phyloP scores from a whole-genome alignment of 1,284 basidiomycete genomes.

The Paramarasmius palmivorus region DNA sequence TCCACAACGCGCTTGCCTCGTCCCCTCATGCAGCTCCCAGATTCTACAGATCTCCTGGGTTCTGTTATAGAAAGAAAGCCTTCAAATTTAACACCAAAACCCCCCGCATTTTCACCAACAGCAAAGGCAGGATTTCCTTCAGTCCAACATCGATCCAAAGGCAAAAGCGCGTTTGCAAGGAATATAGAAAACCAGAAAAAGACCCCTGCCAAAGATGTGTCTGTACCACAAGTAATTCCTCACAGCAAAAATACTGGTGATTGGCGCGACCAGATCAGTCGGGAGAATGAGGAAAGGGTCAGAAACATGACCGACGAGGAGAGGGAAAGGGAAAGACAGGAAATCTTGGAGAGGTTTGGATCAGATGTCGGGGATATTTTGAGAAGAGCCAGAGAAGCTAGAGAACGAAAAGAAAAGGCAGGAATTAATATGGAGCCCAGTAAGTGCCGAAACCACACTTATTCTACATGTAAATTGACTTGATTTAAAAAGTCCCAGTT shows the following conservation, averaged over 20 bases:
- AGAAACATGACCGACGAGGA: constrained; percentile 60
- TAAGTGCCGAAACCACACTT: neutral
- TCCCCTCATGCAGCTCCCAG: neutral
- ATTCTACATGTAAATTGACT: neutral
- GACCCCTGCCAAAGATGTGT: neutral
- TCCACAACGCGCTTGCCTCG: too few species aligned
- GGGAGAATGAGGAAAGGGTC: constrained; percentile 56
- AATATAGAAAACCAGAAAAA: constrained; percentile 34
- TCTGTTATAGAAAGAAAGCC: constrained; percentile 59
- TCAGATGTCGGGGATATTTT: constrained; percentile 60
- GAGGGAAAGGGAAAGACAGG: constrained; percentile 54
- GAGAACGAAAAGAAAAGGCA: constrained; percentile 31
- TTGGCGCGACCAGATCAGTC: constrained; percentile 48
- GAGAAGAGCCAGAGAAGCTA: constrained; percentile 48
- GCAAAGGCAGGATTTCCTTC: constrained; percentile 54
- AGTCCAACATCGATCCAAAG: constrained; percentile 55
- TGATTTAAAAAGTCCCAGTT: constrained; percentile 3
- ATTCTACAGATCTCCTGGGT: constrained; percentile 40
- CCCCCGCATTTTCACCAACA: constrained; percentile 24
- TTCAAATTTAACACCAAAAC: constrained; percentile 27
- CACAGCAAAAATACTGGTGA: constrained; percentile 18
- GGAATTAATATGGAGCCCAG: constrained; percentile 6
- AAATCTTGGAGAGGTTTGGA: constrained; percentile 72
- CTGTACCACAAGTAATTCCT: constrained; percentile 5
- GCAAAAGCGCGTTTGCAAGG: constrained; percentile 60